Conservation (phyloP, 2,329 filamentous ascomycete genomes). For the Neonectria hederae region DNA sequence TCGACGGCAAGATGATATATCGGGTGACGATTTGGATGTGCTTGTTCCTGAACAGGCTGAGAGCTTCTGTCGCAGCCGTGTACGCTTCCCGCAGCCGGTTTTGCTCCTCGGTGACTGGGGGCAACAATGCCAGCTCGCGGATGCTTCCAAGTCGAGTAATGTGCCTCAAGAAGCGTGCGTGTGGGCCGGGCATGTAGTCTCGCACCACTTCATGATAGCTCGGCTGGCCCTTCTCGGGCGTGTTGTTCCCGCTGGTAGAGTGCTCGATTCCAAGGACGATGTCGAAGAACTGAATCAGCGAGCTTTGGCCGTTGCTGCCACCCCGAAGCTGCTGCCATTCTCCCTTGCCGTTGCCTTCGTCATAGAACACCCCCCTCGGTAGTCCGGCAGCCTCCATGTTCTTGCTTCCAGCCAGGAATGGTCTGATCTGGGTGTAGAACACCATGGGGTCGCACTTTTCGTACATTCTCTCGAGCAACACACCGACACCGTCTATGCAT, state of each 20-base stretch:
- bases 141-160: slow-evolving; percentile 78
- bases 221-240: slow-evolving; percentile 34
- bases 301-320: slow-evolving; percentile 93
- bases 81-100: slow-evolving; percentile 60
- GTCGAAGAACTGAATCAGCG: slow-evolving; percentile 93
- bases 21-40: slow-evolving; percentile 90
- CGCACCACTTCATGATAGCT: slow-evolving; percentile 75
- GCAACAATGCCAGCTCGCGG: slow-evolving; percentile 69
- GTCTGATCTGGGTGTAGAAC: slow-evolving; percentile 90
- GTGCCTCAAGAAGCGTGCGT: slow-evolving; percentile 80
- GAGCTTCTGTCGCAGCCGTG: slow-evolving; percentile 77
- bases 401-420: slow-evolving; percentile 89
- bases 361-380: slow-evolving; percentile 85
- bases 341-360: slow-evolving; percentile 72
- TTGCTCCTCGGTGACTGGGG: slow-evolving; percentile 63
- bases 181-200: slow-evolving; percentile 88
- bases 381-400: slow-evolving; percentile 90
- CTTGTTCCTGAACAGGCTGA: slow-evolving; percentile 81
- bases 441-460: slow-evolving; percentile 86
- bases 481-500: slow-evolving; percentile 74
- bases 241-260: slow-evolving; percentile 50
- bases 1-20: slow-evolving; percentile 87
- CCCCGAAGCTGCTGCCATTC: slow-evolving; percentile 83
- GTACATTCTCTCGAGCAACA: slow-evolving; percentile 82
- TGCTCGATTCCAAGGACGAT: slow-evolving; percentile 87